phyloP scores from a whole-genome alignment of 2,329 filamentous ascomycete species.

The Plenodomus tracheiphilus region DNA sequence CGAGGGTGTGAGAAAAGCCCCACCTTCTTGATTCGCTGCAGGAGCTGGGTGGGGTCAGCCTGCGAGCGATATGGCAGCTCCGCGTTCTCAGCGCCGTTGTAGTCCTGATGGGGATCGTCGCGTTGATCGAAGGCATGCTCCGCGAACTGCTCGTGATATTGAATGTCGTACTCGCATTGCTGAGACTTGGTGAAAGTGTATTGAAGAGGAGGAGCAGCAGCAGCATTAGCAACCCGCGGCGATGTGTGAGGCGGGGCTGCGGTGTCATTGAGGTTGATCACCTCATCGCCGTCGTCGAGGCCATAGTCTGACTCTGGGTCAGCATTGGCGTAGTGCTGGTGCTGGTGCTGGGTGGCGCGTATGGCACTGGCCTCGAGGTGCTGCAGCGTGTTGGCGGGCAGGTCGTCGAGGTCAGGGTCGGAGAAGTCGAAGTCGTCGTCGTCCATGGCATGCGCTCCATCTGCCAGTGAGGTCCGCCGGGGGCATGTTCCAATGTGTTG shows the following conservation, averaged over 20 bases:
- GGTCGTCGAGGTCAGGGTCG: slow-evolving; percentile 51
- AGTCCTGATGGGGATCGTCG: not conserved
- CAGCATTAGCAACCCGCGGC: slow-evolving; percentile 4
- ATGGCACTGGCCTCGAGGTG: slow-evolving; percentile 51
- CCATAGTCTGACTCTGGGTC: slow-evolving; percentile 43
- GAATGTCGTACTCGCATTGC: slow-evolving; percentile 1
- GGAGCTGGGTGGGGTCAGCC: slow-evolving; percentile 37
- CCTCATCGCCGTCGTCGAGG: slow-evolving; percentile 48
- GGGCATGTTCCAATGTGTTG: slow-evolving; percentile 9
- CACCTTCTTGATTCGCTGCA: slow-evolving; percentile 49
- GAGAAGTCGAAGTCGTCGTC: slow-evolving; percentile 51
- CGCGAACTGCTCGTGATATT: not conserved
- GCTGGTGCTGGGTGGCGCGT: slow-evolving; percentile 40
- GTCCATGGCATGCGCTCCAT: slow-evolving; percentile 24
- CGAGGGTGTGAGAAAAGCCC: not conserved
- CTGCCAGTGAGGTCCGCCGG: not conserved
- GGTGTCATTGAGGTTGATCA: slow-evolving; percentile 50
- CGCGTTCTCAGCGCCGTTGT: slow-evolving; percentile 23
- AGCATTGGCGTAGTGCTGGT: not conserved
- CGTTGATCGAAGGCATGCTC: not conserved
- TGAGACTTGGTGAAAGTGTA: slow-evolving; percentile 3
- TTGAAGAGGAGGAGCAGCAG: slow-evolving; percentile 4
- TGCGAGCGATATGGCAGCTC: slow-evolving; percentile 30
- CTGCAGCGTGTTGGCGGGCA: slow-evolving; percentile 50
- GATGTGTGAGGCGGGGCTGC: too few relatives aligned